Evolutionary conservation across 2,329 filamentous ascomycete genomes (phyloP), one percentile per base, ranked within the genome.

Genomic region (Colletotrichum sp.): DNA sequence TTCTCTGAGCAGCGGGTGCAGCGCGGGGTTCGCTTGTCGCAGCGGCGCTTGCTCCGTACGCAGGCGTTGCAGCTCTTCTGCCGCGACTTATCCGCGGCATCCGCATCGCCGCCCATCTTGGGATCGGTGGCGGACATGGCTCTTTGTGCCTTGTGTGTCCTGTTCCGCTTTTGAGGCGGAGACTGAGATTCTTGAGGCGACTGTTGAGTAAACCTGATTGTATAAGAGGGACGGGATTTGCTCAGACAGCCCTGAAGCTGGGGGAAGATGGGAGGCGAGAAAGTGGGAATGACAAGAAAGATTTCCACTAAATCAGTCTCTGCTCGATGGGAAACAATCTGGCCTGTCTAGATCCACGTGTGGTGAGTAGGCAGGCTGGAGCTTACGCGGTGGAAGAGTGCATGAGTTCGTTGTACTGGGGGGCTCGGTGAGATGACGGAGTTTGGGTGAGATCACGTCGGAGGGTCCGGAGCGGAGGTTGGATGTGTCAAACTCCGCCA

Each of bases 61-160:
- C 87, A 89, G 69, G 86, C 84, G 77, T 88, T 87, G 83, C 87
- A 89, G 82, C 86, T 88, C 84, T 87, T 88, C 79, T 88, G 87
- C 75, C 87, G 82, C 89, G 85, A 92, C 59, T 85, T 83, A 49
- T 84, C 82, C 44, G 79, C 78, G 26, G 65, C 68, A 68, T 77
- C 76, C 60, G 64, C 10, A 12, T 75, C 63, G 24, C 39, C 44
- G 57, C 26, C 57, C 9, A 32, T n/a, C 66, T 57, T 65, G 62
- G 63, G 62, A 34, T 62, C 71, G 24, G 34, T 28, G 15, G 74
- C 65, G 60, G 66, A 55, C 60, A 76, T 70, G 26, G 52, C 59
- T 62, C 26, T 32, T 32, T 62, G 28, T 62, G 59, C 28, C 8
- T 16, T 32, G 16, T 16, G 16, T 66, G 36, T 12, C 30, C 10